These are phyloP conservation scores for Tricholomella constricta DNA, from an alignment of 768 basidiomycete species.

Conservation along the genomic window DNA sequence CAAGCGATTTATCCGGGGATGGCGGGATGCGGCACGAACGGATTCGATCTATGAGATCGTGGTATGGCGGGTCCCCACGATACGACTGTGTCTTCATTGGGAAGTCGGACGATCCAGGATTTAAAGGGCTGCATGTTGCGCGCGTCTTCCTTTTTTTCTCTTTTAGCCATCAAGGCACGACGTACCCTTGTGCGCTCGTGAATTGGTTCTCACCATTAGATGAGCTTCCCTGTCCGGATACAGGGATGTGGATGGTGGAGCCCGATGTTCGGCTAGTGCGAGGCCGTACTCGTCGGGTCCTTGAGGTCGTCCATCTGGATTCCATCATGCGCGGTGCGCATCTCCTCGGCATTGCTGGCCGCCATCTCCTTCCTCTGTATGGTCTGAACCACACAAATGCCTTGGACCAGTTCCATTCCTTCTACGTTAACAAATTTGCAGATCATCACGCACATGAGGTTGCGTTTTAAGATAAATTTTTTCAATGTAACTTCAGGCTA, in stretches of 20 bases:
- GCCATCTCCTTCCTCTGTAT: constrained; percentile 15
- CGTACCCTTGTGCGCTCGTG: constrained; percentile 22
- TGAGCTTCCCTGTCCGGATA: constrained; percentile 17
- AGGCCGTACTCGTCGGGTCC: neutral
- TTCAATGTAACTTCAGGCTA: no score
- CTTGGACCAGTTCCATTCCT: constrained; percentile 21
- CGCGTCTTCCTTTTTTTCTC: constrained; percentile 1
- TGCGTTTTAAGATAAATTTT: neutral
- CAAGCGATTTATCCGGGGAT: constrained; percentile 21
- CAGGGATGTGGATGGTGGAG: constrained; percentile 31
- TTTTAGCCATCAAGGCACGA: neutral
- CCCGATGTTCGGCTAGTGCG: constrained; percentile 21
- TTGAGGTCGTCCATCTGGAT: constrained; percentile 27
- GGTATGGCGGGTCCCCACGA: constrained; percentile 21
- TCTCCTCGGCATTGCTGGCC: constrained; percentile 28
- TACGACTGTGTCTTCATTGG: constrained; percentile 19
- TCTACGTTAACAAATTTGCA: neutral
- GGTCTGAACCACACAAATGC: constrained; percentile 3
- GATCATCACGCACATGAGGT: neutral
- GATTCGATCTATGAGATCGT: constrained; percentile 28
- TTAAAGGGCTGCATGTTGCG: constrained; percentile 6
- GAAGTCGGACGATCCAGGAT: neutral
- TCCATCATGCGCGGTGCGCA: constrained; percentile 30
- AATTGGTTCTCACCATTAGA: constrained; percentile 25
- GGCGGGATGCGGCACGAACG: constrained; percentile 23